Conservation (phyloP, 768 basidiomycete genomes). For the Leccinellum luteum region DNA sequence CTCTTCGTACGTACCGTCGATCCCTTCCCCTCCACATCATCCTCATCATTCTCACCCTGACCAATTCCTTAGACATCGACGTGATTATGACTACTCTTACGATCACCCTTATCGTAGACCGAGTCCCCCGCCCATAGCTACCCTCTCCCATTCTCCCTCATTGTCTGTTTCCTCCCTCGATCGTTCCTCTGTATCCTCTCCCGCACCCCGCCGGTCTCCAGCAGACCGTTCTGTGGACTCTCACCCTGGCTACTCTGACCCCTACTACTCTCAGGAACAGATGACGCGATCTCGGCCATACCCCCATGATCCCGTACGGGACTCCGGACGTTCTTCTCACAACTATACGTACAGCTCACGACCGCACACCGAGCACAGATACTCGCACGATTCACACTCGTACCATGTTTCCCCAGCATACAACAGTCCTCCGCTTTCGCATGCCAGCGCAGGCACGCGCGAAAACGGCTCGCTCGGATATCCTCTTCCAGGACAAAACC, state of each 20-base stretch:
- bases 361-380: slow-evolving; percentile 29
- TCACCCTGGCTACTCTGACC: slow-evolving; percentile 34
- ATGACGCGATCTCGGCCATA: slow-evolving; percentile 31
- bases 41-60: slow-evolving; percentile 34
- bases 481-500: slow-evolving; percentile 38
- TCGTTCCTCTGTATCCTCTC: slow-evolving; percentile 58
- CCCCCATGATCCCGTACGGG: slow-evolving; percentile 33
- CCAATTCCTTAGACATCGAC: slow-evolving; percentile 30
- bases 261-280: slow-evolving; percentile 40
- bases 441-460: slow-evolving; percentile 19
- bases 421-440: slow-evolving; percentile 28
- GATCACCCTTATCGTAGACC: slow-evolving; percentile 39
- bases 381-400: slow-evolving; percentile 33
- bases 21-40: slow-evolving; percentile 25
- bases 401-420: slow-evolving; percentile 28
- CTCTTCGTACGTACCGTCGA: slow-evolving; percentile 32
- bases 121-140: slow-evolving; percentile 49
- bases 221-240: slow-evolving; percentile 32
- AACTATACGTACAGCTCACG: slow-evolving; percentile 31
- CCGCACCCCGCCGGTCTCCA: slow-evolving; percentile 47
- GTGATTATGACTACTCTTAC: slow-evolving; percentile 42
- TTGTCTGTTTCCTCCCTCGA: slow-evolving; percentile 58
- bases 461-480: slow-evolving; percentile 31
- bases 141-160: slow-evolving; percentile 58
- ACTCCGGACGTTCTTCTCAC: slow-evolving; percentile 35